Evolutionary conservation across 1,284 basidiomycete species (phyloP), one percentile per base, ranked within the genome.

Genomic region (Trichosporon sp.): DNA sequence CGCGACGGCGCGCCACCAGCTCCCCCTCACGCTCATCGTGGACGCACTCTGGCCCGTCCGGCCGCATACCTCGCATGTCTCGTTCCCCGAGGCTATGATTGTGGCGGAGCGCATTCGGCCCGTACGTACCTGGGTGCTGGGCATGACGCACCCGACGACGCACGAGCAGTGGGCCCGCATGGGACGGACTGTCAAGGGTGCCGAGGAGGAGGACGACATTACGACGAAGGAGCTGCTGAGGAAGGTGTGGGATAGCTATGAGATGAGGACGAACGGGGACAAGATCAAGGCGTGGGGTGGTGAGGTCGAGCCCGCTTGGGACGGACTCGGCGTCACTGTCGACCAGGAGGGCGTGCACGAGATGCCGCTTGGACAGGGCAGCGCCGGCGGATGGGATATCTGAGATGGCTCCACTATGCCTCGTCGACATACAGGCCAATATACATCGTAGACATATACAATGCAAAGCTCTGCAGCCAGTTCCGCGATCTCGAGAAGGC

Each of bases 161-260:
- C 84, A 85, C 72, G 81, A 74, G 63, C 79, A 81, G 76, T 85
- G 84, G 83, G 76, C 79, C 61, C 80, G 80, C 64, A 70, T 84
- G 1, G 81, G 82, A 12, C 65, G 70, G 1, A 76, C 74, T 2
- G 66, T 82, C 19, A 65, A 71, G 8, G 72, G 71, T 32, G 67
- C 68, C 26, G 69, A 71, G 5, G 31, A 59, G n/a, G 67, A 72
- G 51, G 14, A 69, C 10, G 72, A 73, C 43, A 61, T 73, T 21
- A 21, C 38, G 19, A 59, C 73, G 37, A 69, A 73, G 1, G 54
- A 74, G 37, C 70, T 75, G 11, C 68, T 75, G 37, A 14, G 66
- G 14, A 65, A 70, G 35, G 70, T 74, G 6, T 75, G 70, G 73
- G 70, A 56, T 19, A 32, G 19, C 21, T 66, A 70, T 35, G 68